Conservation (phyloP, 805 yeast species). For the Saccharomycopsis sp. region DNA sequence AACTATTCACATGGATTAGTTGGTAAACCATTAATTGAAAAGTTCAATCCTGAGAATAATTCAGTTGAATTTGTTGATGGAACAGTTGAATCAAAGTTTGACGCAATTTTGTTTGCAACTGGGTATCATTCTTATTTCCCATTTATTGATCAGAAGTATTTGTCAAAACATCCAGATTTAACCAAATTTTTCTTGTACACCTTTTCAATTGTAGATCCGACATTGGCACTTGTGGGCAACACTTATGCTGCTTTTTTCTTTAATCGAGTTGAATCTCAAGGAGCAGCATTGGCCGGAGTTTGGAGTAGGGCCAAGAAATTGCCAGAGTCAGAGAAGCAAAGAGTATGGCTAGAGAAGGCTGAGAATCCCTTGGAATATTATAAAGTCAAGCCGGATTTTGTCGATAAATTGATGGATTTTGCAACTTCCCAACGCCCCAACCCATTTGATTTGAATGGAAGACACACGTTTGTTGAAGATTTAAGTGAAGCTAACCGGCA, state of each 20-base stretch:
- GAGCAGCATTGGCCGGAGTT: conserved; percentile 48
- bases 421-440: conserved; percentile 26
- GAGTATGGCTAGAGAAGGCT: conserved; percentile 27
- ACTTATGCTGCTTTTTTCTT: conserved; percentile 38
- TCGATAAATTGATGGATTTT: conserved; percentile 24
- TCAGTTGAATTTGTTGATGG: conserved; percentile 31
- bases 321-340: conserved; percentile 36
- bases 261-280: conserved; percentile 42
- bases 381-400: conserved; percentile 27
- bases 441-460: conserved; percentile 26
- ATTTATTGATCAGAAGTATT: conserved; percentile 29
- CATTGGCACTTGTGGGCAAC: conserved; percentile 35
- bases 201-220: conserved; percentile 37
- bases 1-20: conserved; percentile 31
- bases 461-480: conserved; percentile 25
- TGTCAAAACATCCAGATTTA: conserved; percentile 24
- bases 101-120: conserved; percentile 40
- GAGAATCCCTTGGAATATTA: conserved; percentile 29
- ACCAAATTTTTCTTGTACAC: conserved; percentile 30
- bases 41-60: conserved; percentile 25
- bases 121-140: conserved; percentile 46
- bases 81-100: conserved; percentile 28
- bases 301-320: conserved; percentile 38
- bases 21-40: conserved; percentile 28
- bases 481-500: conserved; percentile 13